Base-by-base conservation (phyloP, 2,329 filamentous ascomycete genomes). In the Hyphodiscus sp. region DNA sequence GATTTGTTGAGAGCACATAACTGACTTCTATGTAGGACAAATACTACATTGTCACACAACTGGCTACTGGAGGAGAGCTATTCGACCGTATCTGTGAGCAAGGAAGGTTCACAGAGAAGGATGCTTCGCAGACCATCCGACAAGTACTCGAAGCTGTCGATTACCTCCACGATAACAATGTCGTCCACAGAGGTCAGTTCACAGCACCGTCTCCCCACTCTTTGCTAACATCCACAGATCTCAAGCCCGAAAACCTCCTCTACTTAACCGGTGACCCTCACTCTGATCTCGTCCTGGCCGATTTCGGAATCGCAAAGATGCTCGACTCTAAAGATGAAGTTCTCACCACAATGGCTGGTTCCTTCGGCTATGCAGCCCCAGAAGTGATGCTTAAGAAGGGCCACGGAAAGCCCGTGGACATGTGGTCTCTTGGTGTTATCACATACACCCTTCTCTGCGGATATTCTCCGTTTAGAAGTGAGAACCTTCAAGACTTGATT, bases 381-480 rank as follows among this genome's bases (percentile, higher is more conserved):
- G 94, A 99, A 71, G 91, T 99, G 55, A 99, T 99, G 94, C 79
- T 96, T 60, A 96, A 96, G 78, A 85, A 89, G 68, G 94, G 94
- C 19, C 95, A 99, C 70, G 94, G 94, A 69, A 99, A 97, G 73
- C 90, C 94, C 4, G 94, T 97, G 33, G 94, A 99, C 69, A 96
- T 99, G 89, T 99, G 94, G 94, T 97, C 94, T 2, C 81, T 99
- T 73, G 94, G 94, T 58, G 94, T 99, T 66, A 99, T 99, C 67
- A 97, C 94, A 43, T 99, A 99, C 74, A 99, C 94, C 16, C 79
- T 99, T 26, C 87, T 99, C 49, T 99, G 95, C 69, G 94, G 94
- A 63, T 99, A 99, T 76, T 96, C 92, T 45, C 94, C 94, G 19
- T 99, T 99, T 81, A 86, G 94, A 62, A 94, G 91, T 58, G 94